Conservation (phyloP, 2,329 filamentous ascomycete species). For the Colletotrichum chlorophyti region DNA sequence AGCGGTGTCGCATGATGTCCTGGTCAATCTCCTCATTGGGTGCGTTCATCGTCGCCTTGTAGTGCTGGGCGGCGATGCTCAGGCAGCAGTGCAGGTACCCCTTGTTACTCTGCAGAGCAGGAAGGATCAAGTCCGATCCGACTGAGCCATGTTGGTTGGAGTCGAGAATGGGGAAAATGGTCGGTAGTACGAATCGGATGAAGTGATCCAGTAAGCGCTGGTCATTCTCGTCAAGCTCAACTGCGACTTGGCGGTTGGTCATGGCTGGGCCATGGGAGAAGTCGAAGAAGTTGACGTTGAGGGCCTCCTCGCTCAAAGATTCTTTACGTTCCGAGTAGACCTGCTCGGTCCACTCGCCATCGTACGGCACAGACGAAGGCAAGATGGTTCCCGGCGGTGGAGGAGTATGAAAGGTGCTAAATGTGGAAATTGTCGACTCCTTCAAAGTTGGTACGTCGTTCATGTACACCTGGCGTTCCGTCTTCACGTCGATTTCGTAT, state of each 20-base stretch:
- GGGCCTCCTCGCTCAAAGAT: constrained; percentile 68
- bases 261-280: constrained; percentile 74
- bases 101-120: constrained; percentile 88
- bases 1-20: constrained; percentile 92
- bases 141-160: constrained; percentile 86
- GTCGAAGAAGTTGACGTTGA: constrained; percentile 84
- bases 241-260: constrained; percentile 70
- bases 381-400: constrained; percentile 73
- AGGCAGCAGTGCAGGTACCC: constrained; percentile 95
- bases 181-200: constrained; percentile 83
- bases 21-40: constrained; percentile 79
- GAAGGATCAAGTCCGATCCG: constrained; percentile 82
- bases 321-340: constrained; percentile 73
- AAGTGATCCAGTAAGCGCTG: constrained; percentile 90
- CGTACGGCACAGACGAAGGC: constrained; percentile 62
- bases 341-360: constrained; percentile 76
- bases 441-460: constrained; percentile 85
- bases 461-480: constrained; percentile 91
- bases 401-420: constrained; percentile 87
- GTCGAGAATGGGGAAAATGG: constrained; percentile 92
- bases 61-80: constrained; percentile 90
- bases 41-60: constrained; percentile 77
- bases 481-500: constrained; percentile 96
- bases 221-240: constrained; percentile 88
- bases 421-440: constrained; percentile 90